Conservation (phyloP, 306 rosid genomes). For the Bauhinia variegata region DNA sequence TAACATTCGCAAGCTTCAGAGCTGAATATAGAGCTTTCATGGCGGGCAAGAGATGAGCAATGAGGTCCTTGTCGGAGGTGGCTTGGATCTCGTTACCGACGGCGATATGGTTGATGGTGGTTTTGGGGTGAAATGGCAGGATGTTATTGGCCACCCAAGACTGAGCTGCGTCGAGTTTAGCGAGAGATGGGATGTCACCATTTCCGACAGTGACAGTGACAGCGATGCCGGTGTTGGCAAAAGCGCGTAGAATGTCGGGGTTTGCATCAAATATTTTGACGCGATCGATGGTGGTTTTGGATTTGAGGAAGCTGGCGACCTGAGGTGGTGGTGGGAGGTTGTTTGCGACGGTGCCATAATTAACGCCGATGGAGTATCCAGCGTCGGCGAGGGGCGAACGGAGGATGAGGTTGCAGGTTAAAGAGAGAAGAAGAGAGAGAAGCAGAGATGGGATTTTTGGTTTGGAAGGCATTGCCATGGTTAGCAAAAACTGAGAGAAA, state of each 20-base stretch:
- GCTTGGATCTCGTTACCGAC: conserved; percentile 90
- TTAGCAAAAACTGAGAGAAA: conserved; percentile 10
- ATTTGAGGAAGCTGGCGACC: conserved; percentile 70
- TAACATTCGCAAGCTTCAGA: conserved; percentile 52
- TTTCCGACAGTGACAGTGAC: conserved; percentile 65
- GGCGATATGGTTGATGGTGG: conserved; percentile 62
- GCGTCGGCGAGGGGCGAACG: conserved; percentile 21
- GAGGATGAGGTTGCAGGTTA: conserved; percentile 26
- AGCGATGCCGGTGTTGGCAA: conserved; percentile 63
- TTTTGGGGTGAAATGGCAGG: conserved; percentile 62
- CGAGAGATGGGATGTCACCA: conserved; percentile 66
- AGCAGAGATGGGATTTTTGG: background rate
- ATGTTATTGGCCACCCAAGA: conserved; percentile 65
- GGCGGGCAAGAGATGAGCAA: conserved; percentile 73
- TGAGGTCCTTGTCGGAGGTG: conserved; percentile 71
- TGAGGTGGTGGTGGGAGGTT: conserved; percentile 73
- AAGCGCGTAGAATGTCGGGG: conserved; percentile 67
- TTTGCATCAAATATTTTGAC: conserved; percentile 74
- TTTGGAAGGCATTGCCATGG: conserved; percentile 44
- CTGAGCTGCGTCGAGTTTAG: conserved; percentile 61
- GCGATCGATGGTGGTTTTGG: conserved; percentile 73
- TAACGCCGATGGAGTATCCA: conserved; percentile 64
- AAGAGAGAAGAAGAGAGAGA: conserved; percentile 9
- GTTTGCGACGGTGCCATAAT: conserved; percentile 84
- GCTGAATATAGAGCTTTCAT: conserved; percentile 67